A percentile compares a stretch with the other conserved stretches of the same genome.
phyloP scores from a whole-genome alignment of 345 rosid genomes.

The Geranium brycei region DNA sequence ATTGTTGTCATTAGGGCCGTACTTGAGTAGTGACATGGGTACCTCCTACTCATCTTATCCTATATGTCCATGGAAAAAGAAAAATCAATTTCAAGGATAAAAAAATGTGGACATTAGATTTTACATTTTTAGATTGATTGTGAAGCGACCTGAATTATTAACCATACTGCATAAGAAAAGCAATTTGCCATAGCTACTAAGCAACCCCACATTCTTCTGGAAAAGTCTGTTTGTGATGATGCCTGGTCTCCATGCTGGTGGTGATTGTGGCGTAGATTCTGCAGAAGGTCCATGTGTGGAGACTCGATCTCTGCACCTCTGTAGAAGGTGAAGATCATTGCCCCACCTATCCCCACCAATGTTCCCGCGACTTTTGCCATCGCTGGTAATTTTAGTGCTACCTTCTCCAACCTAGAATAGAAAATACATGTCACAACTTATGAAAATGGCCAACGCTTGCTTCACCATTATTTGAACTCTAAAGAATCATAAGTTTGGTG shows the following conservation, averaged over 20 bases:
- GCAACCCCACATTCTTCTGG: slow-evolving; percentile 13
- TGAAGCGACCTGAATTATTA: slow-evolving; percentile 31
- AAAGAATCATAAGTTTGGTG: too few relatives aligned
- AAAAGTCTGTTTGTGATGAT: neutral
- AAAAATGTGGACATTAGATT: neutral
- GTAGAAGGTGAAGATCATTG: slow-evolving; percentile 44
- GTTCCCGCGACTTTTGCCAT: slow-evolving; percentile 47
- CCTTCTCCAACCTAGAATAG: slow-evolving; percentile 26
- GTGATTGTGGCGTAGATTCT: neutral
- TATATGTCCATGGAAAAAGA: slow-evolving; percentile 17
- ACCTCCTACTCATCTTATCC: slow-evolving; percentile 27
- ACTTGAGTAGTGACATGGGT: slow-evolving; percentile 33
- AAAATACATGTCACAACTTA: too few relatives aligned
- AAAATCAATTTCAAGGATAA: neutral
- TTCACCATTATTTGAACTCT: too few relatives aligned
- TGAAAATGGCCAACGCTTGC: too few relatives aligned
- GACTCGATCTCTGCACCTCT: slow-evolving; percentile 33
- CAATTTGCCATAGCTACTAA: slow-evolving; percentile 17
- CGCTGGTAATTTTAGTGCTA: slow-evolving; percentile 22
- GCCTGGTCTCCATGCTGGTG: neutral
- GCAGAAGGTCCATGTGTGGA: slow-evolving; percentile 23
- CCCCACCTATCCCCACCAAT: slow-evolving; percentile 36
- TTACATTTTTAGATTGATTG: neutral
- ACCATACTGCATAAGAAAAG: slow-evolving; percentile 22
- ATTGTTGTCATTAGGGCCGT: slow-evolving; percentile 34